phyloP scores from a whole-genome alignment of 148 eudicot species.

The Heliamphora exappendiculata region DNA sequence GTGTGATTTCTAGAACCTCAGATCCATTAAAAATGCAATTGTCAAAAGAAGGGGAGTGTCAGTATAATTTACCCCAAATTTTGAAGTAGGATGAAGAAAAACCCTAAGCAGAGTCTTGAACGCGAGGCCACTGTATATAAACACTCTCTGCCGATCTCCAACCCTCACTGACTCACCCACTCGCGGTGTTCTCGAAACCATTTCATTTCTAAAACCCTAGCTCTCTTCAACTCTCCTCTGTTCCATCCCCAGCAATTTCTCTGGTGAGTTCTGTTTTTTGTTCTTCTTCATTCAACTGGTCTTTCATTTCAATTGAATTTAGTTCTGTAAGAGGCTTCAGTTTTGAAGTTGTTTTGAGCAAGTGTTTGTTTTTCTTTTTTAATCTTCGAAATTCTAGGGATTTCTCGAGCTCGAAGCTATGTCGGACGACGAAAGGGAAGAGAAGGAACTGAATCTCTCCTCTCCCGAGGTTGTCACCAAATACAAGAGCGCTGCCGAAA shows the following conservation, averaged over 20 bases:
- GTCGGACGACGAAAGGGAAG: slow-evolving; percentile 96
- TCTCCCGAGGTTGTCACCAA: slow-evolving; percentile 92
- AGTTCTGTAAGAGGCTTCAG: no score
- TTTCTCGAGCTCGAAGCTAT: slow-evolving; percentile 17
- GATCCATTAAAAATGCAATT: no score
- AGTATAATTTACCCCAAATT: no score
- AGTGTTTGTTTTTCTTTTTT: no score
- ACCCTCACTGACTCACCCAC: background rate
- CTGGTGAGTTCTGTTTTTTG: background rate
- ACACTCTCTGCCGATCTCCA: background rate
- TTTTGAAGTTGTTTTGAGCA: no score
- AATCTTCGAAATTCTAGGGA: background rate
- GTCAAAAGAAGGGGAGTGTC: no score
- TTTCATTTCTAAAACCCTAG: background rate
- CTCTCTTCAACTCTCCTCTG: no score
- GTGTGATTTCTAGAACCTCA: no score
- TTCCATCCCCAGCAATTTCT: background rate
- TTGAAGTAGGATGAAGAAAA: background rate
- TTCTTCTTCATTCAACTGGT: background rate
- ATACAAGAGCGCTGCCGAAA: slow-evolving; percentile 88
- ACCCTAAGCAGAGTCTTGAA: slow-evolving; percentile 5
- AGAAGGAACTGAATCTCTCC: slow-evolving; percentile 84
- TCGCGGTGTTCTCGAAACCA: no score
- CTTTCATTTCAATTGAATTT: no score
- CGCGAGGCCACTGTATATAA: slow-evolving; percentile 4